Conservation (phyloP, 768 basidiomycete genomes). For the Suillus subluteus region DNA sequence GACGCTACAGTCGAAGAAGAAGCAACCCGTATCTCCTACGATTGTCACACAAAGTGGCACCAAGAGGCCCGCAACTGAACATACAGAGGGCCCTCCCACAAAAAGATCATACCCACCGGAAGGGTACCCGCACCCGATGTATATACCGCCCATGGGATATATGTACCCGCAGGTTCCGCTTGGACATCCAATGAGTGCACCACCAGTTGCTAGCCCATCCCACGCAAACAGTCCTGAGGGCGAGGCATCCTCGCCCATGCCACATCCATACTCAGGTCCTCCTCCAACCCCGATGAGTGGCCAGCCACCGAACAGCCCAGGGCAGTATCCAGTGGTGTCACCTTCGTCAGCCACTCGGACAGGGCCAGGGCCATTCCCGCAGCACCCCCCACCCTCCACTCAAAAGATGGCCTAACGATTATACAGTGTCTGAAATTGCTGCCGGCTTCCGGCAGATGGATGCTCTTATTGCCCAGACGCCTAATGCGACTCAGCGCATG, state of each 20-base stretch:
- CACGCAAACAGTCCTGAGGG: constrained; percentile 19
- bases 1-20: constrained; percentile 43
- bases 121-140: constrained; percentile 31
- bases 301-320: constrained; percentile 23
- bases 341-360: constrained; percentile 23
- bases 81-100: constrained; percentile 27
- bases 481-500: constrained; percentile 60
- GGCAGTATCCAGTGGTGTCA: constrained; percentile 15
- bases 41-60: constrained; percentile 18
- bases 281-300: constrained; percentile 26
- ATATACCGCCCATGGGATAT: constrained; percentile 34
- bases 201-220: constrained; percentile 19
- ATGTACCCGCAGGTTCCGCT: constrained; percentile 32
- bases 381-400: constrained; percentile 65
- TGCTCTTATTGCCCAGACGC: constrained; percentile 32
- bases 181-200: constrained; percentile 23
- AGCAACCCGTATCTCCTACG: constrained; percentile 17
- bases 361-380: constrained; percentile 39
- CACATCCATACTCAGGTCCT: constrained; percentile 21
- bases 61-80: constrained; percentile 31
- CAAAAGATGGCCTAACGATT: constrained; percentile 80
- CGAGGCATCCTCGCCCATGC: constrained; percentile 20
- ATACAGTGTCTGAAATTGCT: constrained; percentile 67
- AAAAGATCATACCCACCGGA: constrained; percentile 35
- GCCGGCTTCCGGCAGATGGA: constrained; percentile 60